Base-by-base conservation (phyloP, 805 yeast species). In the Metschnikowia anglica region DNA sequence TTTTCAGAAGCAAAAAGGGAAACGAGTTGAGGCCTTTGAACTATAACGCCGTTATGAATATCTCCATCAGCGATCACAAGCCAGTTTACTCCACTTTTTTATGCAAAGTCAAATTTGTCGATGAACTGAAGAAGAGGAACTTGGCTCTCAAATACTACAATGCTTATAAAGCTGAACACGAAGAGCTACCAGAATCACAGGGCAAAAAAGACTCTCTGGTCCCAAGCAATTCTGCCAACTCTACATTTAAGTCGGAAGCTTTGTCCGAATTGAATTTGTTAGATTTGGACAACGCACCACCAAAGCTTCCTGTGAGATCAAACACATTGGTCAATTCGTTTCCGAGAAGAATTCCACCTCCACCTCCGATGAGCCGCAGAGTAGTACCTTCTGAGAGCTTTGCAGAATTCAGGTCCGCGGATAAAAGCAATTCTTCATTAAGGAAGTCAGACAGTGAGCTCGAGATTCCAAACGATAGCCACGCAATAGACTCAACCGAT, bases 21-120 rank as follows among this genome's bases (percentile, higher is more conserved):
- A 52, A 51, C 11, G 39, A 34, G 6, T 55, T 89, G 31, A 65
- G 70, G 30, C 93, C 88, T 35, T 58, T 81, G 48, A 80, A 80
- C 39, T 93, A 93, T 60, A 77, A 81, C 41, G 77, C 84, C 37
- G 80, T 81, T 1, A 79, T 79, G 51, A 64, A 63, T 17, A 62
- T 91, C 31, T 59, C 58, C 43, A 73, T 83, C 44, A 88, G 97
- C 42, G 99, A 93, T 59, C 99, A 93, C 61, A 82, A 88, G 46
- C 99, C 99, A 0, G 96, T 93, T 2, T 93, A 76, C 62, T 89
- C 91, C 3, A 80, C 88, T 0, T 89, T 85, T 57, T 67, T 72
- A 25, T 79, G 86, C 11, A 70, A 66, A 15, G 90, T 88, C 15
- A 75, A 79, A 41, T 76, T 86, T 42, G 73, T 90, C 24, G 85